Evolutionary conservation across 2,329 filamentous ascomycete genomes (phyloP).

Genomic region (Trichoderma koningiopsis): DNA sequence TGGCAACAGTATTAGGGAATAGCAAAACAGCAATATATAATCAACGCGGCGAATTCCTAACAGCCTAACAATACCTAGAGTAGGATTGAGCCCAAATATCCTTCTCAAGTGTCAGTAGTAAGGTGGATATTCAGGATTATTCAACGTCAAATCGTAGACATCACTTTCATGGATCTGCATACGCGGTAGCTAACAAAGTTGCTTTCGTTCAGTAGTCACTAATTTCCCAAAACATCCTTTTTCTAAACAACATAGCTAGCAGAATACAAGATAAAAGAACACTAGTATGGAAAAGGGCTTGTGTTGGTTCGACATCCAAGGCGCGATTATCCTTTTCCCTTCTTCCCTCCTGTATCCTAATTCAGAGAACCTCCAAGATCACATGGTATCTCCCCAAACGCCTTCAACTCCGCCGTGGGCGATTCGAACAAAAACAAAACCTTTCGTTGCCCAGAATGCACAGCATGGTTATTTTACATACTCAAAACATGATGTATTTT

Average conservation of each 20-base stretch:
- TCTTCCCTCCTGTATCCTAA: conserved; percentile 29
- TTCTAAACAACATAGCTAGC: conserved; percentile 18
- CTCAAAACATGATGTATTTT: conserved; percentile 27
- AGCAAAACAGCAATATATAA: background rate
- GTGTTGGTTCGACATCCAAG: conserved; percentile 25
- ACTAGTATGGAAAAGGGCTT: background rate
- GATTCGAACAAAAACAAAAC: conserved; percentile 33
- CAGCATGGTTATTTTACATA: conserved; percentile 41
- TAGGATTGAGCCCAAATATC: background rate
- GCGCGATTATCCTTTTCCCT: conserved; percentile 29
- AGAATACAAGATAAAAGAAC: background rate
- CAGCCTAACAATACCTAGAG: no score
- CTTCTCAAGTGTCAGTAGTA: background rate
- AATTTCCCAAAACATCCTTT: conserved; percentile 17
- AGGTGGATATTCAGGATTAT: background rate
- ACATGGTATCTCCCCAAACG: conserved; percentile 46
- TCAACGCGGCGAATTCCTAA: background rate
- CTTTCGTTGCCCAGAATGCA: conserved; percentile 37
- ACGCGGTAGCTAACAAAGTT: background rate
- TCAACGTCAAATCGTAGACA: background rate
- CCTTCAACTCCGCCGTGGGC: conserved; percentile 41
- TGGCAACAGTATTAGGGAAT: background rate
- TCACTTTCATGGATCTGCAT: background rate
- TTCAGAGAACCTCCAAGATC: conserved; percentile 33
- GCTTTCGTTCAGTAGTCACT: background rate